Conservation (phyloP, 1,284 basidiomycete genomes). For the Athelia sp. region DNA sequence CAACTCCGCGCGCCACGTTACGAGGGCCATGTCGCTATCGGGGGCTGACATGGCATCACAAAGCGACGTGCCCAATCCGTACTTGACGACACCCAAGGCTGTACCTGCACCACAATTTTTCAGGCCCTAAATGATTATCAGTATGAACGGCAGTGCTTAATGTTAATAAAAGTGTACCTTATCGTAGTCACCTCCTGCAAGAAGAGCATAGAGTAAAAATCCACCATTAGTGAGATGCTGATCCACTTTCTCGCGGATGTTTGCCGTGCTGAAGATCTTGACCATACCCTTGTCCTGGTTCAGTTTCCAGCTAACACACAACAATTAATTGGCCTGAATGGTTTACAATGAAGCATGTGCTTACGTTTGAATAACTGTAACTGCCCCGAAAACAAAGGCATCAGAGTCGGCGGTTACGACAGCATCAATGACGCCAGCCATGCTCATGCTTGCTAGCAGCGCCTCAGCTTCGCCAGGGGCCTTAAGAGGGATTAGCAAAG, state of each 20-base stretch:
- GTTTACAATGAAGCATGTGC: neutral
- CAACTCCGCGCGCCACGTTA: neutral
- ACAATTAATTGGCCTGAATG: too few species aligned
- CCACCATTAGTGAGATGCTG: neutral
- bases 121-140: neutral
- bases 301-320: neutral
- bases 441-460: conserved; percentile 2
- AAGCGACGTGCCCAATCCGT: neutral
- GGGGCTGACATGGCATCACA: neutral
- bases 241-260: neutral
- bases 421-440: conserved; percentile 1
- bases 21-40: neutral
- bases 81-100: neutral
- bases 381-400: conserved; percentile 5
- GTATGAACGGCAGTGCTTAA: neutral
- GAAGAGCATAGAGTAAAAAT: neutral
- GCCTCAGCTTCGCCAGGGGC: neutral
- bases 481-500: neutral
- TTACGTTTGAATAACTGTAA: conserved; percentile 2
- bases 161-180: neutral
- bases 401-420: conserved; percentile 5
- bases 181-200: neutral
- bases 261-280: neutral
- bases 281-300: neutral
- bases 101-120: neutral